A percentile compares a stretch with the other conserved stretches of the same genome.
phyloP scores from a whole-genome alignment of 2,329 filamentous ascomycete species.

The Fusarium sacchari region DNA sequence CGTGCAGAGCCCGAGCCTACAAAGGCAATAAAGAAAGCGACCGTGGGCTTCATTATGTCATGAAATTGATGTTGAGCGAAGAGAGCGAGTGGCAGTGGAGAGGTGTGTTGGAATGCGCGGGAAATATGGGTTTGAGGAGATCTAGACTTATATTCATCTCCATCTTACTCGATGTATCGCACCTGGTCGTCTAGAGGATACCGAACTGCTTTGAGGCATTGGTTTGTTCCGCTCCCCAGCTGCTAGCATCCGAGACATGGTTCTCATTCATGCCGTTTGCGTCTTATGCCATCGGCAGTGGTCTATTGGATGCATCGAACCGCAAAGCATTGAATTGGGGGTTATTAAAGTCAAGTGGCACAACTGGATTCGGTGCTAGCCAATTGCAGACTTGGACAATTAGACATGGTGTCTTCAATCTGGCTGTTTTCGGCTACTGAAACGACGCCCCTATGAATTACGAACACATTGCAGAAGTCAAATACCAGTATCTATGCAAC shows the following conservation, averaged over 20 bases:
- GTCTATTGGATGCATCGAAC: not conserved
- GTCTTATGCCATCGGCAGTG: not conserved
- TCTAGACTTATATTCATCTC: not conserved
- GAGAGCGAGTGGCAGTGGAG: not conserved
- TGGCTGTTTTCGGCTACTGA: not conserved
- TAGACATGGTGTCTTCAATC: too few relatives aligned
- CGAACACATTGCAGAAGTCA: not conserved
- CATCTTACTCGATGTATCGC: accelerated
- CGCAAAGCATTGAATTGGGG: accelerated
- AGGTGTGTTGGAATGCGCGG: not conserved
- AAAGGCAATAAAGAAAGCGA: not conserved
- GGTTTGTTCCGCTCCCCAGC: not conserved
- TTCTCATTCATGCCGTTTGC: not conserved
- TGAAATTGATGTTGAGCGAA: not conserved
- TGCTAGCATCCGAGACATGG: not conserved
- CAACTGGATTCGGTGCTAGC: not conserved
- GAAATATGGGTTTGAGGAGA: too few relatives aligned
- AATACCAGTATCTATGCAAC: not conserved
- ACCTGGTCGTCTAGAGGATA: not conserved
- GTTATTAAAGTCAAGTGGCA: not conserved
- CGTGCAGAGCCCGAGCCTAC: not conserved
- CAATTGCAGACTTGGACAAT: not conserved
- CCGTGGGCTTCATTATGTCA: not conserved
- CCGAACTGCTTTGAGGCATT: too few relatives aligned
- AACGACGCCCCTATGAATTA: not conserved